Percentiles rank a stretch among this genome's conserved stretches.
Evolutionary conservation across 352 stramenopile genomes (phyloP).

Genomic region (Phytophthora rubi): DNA sequence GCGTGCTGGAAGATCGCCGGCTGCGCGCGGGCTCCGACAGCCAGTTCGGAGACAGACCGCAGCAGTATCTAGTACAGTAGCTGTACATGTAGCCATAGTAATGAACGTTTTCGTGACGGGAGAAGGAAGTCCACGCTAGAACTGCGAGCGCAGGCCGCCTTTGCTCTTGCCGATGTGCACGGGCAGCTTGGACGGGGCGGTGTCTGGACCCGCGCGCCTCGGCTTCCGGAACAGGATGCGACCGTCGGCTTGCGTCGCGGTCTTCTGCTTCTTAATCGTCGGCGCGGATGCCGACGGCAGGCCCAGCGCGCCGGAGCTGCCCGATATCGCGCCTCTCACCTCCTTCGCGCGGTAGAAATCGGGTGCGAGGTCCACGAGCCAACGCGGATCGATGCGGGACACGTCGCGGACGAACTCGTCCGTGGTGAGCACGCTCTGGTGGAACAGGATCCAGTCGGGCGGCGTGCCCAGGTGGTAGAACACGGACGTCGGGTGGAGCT

Average conservation of each 20-base stretch:
- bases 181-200: conserved; percentile 54
- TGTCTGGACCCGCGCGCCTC: conserved; percentile 24
- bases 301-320: conserved; percentile 70
- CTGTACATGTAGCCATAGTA: conserved; percentile 39
- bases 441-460: conserved; percentile 98
- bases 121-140: conserved; percentile 40
- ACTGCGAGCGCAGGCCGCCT: conserved; percentile 78
- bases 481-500: conserved; percentile 80
- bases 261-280: conserved; percentile 40
- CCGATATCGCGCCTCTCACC: conserved; percentile 66
- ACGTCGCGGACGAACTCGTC: conserved; percentile 94
- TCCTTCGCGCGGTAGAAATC: conserved; percentile 82
- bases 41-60: conserved; percentile 36
- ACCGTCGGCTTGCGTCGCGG: conserved; percentile 32
- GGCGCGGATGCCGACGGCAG: conserved; percentile 47
- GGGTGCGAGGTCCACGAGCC: conserved; percentile 68
- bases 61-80: conserved; percentile 27
- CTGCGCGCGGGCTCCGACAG: conserved; percentile 48
- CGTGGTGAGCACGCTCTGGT: conserved; percentile 98
- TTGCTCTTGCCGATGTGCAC: conserved; percentile 88
- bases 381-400: conserved; percentile 75
- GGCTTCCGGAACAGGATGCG: conserved; percentile 84
- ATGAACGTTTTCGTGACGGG: conserved; percentile 50
- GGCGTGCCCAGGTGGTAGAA: conserved; percentile 78
- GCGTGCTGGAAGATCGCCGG: conserved; percentile 67